Percentiles rank a stretch among this genome's conserved stretches.
Evolutionary conservation across 768 basidiomycete genomes (phyloP).

Genomic region (Leccinum uliginosum): DNA sequence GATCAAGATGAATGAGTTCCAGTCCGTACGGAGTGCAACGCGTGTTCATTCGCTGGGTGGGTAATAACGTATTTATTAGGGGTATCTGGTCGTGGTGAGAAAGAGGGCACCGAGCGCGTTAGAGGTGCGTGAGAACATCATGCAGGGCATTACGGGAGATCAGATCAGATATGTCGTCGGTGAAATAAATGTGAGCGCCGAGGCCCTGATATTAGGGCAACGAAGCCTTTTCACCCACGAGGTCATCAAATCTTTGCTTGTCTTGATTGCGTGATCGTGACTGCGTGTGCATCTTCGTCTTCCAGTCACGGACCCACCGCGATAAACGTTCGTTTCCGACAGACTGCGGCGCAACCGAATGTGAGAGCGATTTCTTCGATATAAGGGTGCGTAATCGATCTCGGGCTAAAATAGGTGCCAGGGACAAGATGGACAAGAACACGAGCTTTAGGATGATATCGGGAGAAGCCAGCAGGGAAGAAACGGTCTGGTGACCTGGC

Average conservation of each 20-base stretch:
- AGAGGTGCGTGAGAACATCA: slow-evolving; percentile 17
- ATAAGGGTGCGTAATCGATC: slow-evolving; percentile 61
- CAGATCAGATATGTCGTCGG: slow-evolving; percentile 15
- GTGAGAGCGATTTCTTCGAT: slow-evolving; percentile 25
- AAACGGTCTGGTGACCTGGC: slow-evolving; percentile 72
- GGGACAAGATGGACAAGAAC: slow-evolving; percentile 75
- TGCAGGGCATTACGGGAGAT: slow-evolving; percentile 21
- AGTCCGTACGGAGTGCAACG: slow-evolving; percentile 12
- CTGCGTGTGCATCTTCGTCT: slow-evolving; percentile 51
- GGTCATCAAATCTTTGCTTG: slow-evolving; percentile 43
- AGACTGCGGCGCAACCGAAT: slow-evolving; percentile 17
- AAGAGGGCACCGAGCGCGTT: slow-evolving; percentile 10
- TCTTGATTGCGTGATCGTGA: slow-evolving; percentile 49
- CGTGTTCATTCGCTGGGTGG: slow-evolving; percentile 20
- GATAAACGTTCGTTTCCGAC: slow-evolving; percentile 35
- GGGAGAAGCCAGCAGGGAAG: slow-evolving; percentile 79
- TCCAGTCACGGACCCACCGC: slow-evolving; percentile 68
- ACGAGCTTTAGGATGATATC: slow-evolving; percentile 80
- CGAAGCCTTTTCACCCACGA: slow-evolving; percentile 52
- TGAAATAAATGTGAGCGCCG: slow-evolving; percentile 18
- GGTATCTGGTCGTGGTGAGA: slow-evolving; percentile 29
- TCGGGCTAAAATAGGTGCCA: slow-evolving; percentile 81
- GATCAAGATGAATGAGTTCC: slow-evolving; percentile 8
- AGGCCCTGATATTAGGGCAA: slow-evolving; percentile 19
- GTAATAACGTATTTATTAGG: slow-evolving; percentile 28